These are phyloP conservation scores for Thermoascus crustaceus DNA, from an alignment of 2,329 filamentous ascomycete species.

Conservation along the genomic window DNA sequence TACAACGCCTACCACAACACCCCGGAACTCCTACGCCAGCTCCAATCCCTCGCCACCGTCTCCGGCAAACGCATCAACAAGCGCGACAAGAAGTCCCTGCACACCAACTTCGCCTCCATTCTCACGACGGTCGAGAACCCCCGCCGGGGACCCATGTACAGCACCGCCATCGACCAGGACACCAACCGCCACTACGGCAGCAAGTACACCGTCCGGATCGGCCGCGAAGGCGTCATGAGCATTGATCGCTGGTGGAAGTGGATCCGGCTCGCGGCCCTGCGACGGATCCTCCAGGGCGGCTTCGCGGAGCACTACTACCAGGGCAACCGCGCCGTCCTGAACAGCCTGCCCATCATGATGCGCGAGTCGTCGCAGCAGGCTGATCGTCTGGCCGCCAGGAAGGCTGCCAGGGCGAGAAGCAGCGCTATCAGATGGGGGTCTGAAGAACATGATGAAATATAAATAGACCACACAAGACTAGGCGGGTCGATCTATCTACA, in stretches of 20 bases:
- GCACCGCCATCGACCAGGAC: conserved; percentile 54
- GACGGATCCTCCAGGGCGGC: conserved; percentile 53
- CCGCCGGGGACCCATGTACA: conserved; percentile 57
- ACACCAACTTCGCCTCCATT: conserved; percentile 59
- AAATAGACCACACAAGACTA: too few relatives aligned
- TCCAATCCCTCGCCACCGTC: conserved; percentile 52
- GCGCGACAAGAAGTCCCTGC: conserved; percentile 58
- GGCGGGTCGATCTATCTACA: too few relatives aligned
- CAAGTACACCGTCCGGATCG: conserved; percentile 53
- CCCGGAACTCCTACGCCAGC: conserved; percentile 50
- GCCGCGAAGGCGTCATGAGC: conserved; percentile 49
- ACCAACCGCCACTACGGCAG: conserved; percentile 54
- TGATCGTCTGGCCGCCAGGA: too few relatives aligned
- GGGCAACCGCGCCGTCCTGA: conserved; percentile 52
- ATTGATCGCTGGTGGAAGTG: conserved; percentile 71
- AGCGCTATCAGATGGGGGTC: too few relatives aligned
- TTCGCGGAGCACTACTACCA: conserved; percentile 56
- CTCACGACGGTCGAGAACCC: conserved; percentile 59
- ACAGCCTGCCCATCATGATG: conserved; percentile 46
- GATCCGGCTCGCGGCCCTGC: conserved; percentile 53
- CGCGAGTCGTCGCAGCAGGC: conserved; percentile 15
- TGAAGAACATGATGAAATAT: too few relatives aligned
- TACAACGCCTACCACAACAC: conserved; percentile 61
- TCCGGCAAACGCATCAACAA: conserved; percentile 57
- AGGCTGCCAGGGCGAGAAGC: too few relatives aligned